Conservation (phyloP, 176 grass and related monocot species). For the Musa schizocarpa region DNA sequence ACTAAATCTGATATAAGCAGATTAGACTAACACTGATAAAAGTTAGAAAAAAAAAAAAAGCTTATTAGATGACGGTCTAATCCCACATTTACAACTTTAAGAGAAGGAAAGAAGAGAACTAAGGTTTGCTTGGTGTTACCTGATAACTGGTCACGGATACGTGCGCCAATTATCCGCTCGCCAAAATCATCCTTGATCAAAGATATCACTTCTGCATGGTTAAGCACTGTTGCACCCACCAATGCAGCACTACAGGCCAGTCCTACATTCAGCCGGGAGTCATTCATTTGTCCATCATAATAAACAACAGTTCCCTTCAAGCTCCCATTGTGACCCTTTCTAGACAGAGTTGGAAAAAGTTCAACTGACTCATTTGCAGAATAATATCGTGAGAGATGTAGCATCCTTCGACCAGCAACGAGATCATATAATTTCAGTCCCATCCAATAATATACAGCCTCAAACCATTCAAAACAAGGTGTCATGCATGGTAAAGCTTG, state of each 20-base stretch:
- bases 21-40: too few relatives aligned
- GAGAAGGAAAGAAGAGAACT: conserved; percentile 17
- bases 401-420: conserved; percentile 73
- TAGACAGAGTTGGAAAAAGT: conserved; percentile 85
- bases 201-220: conserved; percentile 88
- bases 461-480: conserved; percentile 98
- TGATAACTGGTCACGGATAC: conserved; percentile 62
- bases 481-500: conserved; percentile 95
- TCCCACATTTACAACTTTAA: background rate
- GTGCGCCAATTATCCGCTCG: conserved; percentile 65
- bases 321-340: conserved; percentile 46
- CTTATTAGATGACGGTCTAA: background rate
- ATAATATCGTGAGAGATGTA: conserved; percentile 94
- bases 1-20: too few relatives aligned
- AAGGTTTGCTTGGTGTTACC: conserved; percentile 57
- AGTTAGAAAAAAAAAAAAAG: background rate
- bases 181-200: conserved; percentile 76
- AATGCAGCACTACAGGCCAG: conserved; percentile 75
- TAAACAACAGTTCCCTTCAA: conserved; percentile 92
- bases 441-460: conserved; percentile 83
- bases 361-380: conserved; percentile 73
- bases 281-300: conserved; percentile 98
- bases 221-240: conserved; percentile 75
- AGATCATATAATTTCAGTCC: conserved; percentile 92
- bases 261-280: conserved; percentile 80